These are phyloP conservation scores for Rehmannia glutinosa DNA, from an alignment of 257 asterid genomes.

Conservation along the genomic window DNA sequence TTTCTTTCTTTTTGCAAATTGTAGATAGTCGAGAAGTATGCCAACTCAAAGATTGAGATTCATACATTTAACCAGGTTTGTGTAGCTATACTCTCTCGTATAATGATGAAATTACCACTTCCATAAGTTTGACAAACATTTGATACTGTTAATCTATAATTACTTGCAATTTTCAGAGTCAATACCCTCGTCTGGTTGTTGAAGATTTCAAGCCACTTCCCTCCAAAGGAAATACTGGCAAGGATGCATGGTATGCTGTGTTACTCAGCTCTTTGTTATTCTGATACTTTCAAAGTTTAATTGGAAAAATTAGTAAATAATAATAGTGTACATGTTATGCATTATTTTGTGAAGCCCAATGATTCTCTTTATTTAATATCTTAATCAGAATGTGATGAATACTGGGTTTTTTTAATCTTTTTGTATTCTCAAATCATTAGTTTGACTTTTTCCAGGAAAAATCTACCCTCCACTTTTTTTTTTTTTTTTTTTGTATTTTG, in stretches of 20 bases:
- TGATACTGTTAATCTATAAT: conserved; percentile 2
- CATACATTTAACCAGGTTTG: conserved; percentile 96
- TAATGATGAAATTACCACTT: not conserved
- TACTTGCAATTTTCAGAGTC: conserved; percentile 60
- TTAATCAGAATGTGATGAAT: not conserved
- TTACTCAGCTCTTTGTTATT: not conserved
- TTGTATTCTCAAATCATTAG: conserved; percentile 1
- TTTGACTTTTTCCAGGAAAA: not conserved
- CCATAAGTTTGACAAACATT: not conserved
- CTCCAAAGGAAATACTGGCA: conserved; percentile 73
- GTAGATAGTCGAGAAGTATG: conserved; percentile 87
- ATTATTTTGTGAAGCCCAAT: not conserved
- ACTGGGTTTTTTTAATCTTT: too few species aligned
- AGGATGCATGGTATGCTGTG: conserved; percentile 82
- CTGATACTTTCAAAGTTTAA: not conserved
- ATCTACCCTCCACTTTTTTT: not conserved
- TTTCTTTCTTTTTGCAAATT: conserved; percentile 16
- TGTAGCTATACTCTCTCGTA: not conserved
- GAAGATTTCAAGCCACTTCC: conserved; percentile 88
- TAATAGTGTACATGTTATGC: not conserved
- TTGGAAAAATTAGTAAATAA: not conserved
- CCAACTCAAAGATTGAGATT: conserved; percentile 68
- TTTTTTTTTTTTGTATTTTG: not conserved
- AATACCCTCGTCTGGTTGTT: conserved; percentile 92
- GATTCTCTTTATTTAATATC: not conserved